Base-by-base conservation (phyloP, 768 basidiomycete species). In the Boletus vinaceobasis region DNA sequence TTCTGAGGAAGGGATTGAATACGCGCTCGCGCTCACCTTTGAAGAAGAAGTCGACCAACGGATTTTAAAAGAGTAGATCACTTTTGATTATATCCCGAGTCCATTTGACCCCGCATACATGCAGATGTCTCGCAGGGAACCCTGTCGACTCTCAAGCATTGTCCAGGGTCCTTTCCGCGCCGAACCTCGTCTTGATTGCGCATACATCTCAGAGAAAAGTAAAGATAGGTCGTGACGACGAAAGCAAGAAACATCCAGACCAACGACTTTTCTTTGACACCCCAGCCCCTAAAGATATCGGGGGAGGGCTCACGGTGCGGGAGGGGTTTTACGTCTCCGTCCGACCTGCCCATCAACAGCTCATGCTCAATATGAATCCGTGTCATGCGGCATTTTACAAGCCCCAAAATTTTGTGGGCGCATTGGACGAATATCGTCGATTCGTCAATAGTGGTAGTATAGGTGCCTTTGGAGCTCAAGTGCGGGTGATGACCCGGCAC, bases 401-500 rank as follows among this genome's bases (percentile, higher is more conserved):
- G 5, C 67, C 66, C 11, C 72, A 77, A 14, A 78, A 79, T 35
- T 68, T 82, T 3, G 74, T 72, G 11, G 62, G 67, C 3, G 70
- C 74, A 5, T 63, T 82, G 69, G 48, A 70, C 0, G 67, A 70
- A 39, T 79, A 80, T 60, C 57, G 62, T 21, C 62, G 69, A 4
- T 74, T 78, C 14, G 82, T 76, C 57, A 82, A 77, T 42, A 79
- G 82, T 10, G 85, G 80, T 19, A 59, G n/a, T 23, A 23, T 71
- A 2, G 73, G 71, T 17, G 78, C 73, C 1, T 92, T 90, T 58
- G 84, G 80, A 27, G 79, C 74, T 49, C 81, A 86, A 13, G 77
- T 92, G 3, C 75, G 89, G 29, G 75, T 93, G 60, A 79, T 81
- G 2, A 79, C 71, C 2, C 84, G 83, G 66, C 75, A 89, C 10